Base-by-base conservation (phyloP, 106 monocot species). In the Chionographis japonica region DNA sequence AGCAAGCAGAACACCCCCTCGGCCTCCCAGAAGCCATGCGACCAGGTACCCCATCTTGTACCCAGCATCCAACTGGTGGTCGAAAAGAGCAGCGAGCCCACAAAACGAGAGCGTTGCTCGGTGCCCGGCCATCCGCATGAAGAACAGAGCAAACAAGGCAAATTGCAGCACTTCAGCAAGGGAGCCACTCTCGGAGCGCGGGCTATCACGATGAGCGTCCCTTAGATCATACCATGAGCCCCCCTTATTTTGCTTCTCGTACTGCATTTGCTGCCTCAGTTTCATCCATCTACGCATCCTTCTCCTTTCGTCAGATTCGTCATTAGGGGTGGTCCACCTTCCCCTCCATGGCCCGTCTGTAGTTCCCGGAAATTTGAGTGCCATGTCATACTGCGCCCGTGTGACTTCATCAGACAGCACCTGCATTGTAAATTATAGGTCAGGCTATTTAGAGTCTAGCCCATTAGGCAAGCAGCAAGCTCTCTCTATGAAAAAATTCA, bases 21-120 rank as follows among this genome's bases (percentile, higher is more conserved):
- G 70, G 6, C 92, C 85, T 42, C 92, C 85, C 14, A 92, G 41
- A 67, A 78, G 11, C 80, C 79, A 88, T 12, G 92, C 85, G 7
- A 83, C 54, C 14, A 80, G 15, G 76, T 86, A 86, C 11, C 92
- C 92, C 68, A 81, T 71, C 73, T 92, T 92, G 52, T 88, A 92
- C 18, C 85, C 85, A n/a, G 52, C 49, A 71, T 92, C 92, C 64
- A 92, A 74, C 40, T 74, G 62, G n/a, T 50, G 52, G 68, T 92
- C 88, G 0, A 92, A 37, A 59, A 88, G 37, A 53, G 83, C 78
- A 15, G 57, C 37, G 14, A 85, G 53, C 40, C 74, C 69, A 41
- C 69, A 75, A 0, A 88, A 58, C 2, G 85, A 66, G 3, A 92
- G 83, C 4, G 80, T 65, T 19, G 77, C 60, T 8, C 79, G 68